Conservation (phyloP, 1,139 yeast species). For the Sugiyamaella pinicola region DNA sequence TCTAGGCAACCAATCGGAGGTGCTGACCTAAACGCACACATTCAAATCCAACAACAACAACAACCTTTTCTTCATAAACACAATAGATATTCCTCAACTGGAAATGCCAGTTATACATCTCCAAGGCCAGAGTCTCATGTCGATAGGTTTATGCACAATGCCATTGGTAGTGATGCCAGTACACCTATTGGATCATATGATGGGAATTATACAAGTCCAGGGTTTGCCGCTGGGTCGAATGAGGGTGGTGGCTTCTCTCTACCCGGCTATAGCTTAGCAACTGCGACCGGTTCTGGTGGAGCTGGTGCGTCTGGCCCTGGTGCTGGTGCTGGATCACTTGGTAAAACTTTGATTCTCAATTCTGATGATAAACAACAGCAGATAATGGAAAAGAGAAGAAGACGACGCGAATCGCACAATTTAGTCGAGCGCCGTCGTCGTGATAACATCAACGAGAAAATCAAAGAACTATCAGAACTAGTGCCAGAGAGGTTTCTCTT, state of each 20-base stretch:
- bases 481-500: conserved; percentile 66
- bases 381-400: conserved; percentile 42
- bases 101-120: conserved; percentile 14
- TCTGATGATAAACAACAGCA: conserved; percentile 31
- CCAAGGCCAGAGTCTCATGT: conserved; percentile 24
- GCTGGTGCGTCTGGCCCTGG: background rate
- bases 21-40: conserved; percentile 5
- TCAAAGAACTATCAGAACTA: conserved; percentile 72
- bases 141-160: conserved; percentile 25
- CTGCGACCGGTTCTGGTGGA: too few relatives aligned
- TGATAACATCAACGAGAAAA: conserved; percentile 86
- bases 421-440: conserved; percentile 67
- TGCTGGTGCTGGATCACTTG: conserved; percentile 7
- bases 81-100: conserved; percentile 18
- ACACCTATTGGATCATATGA: conserved; percentile 37
- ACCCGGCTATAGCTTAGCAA: conserved; percentile 8
- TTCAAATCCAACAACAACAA: conserved; percentile 17
- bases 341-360: conserved; percentile 17
- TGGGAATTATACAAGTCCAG: conserved; percentile 22
- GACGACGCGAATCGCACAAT: conserved; percentile 50
- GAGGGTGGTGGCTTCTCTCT: conserved; percentile 17
- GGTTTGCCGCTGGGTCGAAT: conserved; percentile 19
- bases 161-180: conserved; percentile 25
- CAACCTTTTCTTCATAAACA: conserved; percentile 9
- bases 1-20: conserved; percentile 16